phyloP scores from a whole-genome alignment of 2,329 filamentous ascomycete genomes.

The Talaromyces sp. region DNA sequence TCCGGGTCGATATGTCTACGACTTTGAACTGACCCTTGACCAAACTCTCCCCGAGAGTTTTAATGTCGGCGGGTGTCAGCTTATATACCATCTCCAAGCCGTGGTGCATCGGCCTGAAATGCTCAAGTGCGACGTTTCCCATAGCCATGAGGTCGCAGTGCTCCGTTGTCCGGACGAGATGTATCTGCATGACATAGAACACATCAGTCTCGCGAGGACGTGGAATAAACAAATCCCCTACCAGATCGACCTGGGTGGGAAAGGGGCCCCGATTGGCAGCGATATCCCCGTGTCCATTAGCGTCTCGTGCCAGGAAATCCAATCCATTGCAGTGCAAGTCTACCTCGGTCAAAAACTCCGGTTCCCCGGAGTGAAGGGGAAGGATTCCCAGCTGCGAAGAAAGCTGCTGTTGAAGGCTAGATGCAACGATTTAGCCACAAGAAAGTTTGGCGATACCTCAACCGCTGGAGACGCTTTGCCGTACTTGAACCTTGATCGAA shows the following conservation, averaged over 20 bases:
- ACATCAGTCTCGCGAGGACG: constrained; percentile 6
- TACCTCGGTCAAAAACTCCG: constrained; percentile 7
- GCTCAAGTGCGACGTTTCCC: constrained; percentile 4
- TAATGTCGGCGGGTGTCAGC: constrained; percentile 7
- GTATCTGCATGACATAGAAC: constrained; percentile 8
- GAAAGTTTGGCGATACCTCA: not conserved
- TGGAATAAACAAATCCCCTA: constrained; percentile 10
- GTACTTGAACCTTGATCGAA: not conserved
- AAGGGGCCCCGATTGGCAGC: constrained; percentile 8
- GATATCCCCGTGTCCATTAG: constrained; percentile 5
- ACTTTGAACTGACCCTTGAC: constrained; percentile 9
- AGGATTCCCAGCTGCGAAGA: constrained; percentile 5
- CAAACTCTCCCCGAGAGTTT: constrained; percentile 7
- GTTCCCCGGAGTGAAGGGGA: not conserved
- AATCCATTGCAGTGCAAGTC: constrained; percentile 5
- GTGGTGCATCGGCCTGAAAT: not conserved
- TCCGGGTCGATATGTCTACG: constrained; percentile 6
- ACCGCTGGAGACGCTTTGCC: not conserved
- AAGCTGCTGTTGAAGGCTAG: constrained; percentile 9
- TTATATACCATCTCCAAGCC: constrained; percentile 7
- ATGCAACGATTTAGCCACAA: constrained; percentile 6
- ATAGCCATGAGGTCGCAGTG: constrained; percentile 4
- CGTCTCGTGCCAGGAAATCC: constrained; percentile 2
- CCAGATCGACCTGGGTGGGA: constrained; percentile 2
- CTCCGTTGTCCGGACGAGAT: constrained; percentile 10